Evolutionary conservation across 73 alveolate genomes (phyloP), one percentile per base, ranked within the genome.

Genomic region (Stentor roeselii): DNA sequence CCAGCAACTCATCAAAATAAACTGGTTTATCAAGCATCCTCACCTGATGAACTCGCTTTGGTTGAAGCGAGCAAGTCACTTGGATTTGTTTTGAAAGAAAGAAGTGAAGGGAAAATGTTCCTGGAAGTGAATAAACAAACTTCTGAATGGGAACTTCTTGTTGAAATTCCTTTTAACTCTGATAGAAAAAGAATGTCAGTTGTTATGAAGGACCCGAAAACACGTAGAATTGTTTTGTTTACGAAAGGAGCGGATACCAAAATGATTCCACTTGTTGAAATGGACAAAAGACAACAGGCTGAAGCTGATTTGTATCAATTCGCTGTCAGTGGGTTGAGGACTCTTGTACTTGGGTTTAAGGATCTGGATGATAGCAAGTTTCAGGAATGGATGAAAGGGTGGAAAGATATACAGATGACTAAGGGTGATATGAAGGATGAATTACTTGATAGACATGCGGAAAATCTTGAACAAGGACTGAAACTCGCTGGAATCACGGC

Each of bases 101-200:
- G 41, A 67, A 67, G 21, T 67, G 37, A 67, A 1, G 37, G 34
- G 34, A 1, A 21, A 0, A 11, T 67, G 1, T 36, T 67, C 0
- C 15, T 67, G 14, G 11, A 21, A 67, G 41, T n/a, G 0, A n/a
- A 21, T 67, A 40, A 40, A 34, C 42, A 30, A 30, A n/a, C 41
- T n/a, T 36, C 82, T 50, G 92, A 94, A 80, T 88, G 95, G 59
- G 89, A 90, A 60, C 84, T 93, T 80, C 86, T 88, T 59, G 95
- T 95, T 88, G 98, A 96, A 42, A 59, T 88, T 3, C 91, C 89
- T 67, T 97, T 97, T 87, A 94, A 82, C 84, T 91, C 98, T 59
- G 98, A 92, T 85, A 92, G 99, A 84, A 97, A 97, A 86, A 86
- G 99, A 86, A 96, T 95, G 99, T 87, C 98, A 11, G 95, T 95